Conservation (phyloP, 345 rosid genomes). For the Clausena lansium region DNA sequence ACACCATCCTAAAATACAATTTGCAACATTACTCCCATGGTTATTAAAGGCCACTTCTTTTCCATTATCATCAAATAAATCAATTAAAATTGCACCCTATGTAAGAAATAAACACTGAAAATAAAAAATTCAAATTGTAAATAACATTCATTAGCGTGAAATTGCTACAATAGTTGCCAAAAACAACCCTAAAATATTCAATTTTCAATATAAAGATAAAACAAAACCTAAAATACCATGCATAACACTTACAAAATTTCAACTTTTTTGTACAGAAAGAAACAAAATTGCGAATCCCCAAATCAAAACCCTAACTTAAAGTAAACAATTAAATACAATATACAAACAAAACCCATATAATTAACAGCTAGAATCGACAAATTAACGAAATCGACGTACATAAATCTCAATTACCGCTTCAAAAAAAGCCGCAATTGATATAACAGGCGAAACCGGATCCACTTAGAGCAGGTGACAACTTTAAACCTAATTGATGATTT, state of each 20-base stretch:
- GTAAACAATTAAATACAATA: background rate
- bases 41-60: background rate
- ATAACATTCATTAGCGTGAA: background rate
- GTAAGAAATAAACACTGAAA: background rate
- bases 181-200: background rate
- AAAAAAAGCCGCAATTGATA: background rate
- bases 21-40: conserved; percentile 8
- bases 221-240: background rate
- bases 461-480: conserved; percentile 6
- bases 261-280: background rate
- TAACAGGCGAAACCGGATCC: conserved; percentile 18
- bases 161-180: background rate
- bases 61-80: background rate
- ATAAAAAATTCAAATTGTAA: background rate
- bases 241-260: background rate
- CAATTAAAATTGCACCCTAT: background rate
- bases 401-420: conserved; percentile 15
- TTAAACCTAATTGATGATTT: background rate
- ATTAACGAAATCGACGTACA: background rate
- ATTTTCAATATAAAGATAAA: background rate
- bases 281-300: background rate
- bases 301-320: background rate
- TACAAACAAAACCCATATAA: background rate
- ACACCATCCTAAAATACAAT: conserved; percentile 46
- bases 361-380: background rate